Percentiles rank a stretch among this genome's conserved stretches.
Evolutionary conservation across 495 filamentous ascomycete species (phyloP).

Genomic region (Penicillium parvum): DNA sequence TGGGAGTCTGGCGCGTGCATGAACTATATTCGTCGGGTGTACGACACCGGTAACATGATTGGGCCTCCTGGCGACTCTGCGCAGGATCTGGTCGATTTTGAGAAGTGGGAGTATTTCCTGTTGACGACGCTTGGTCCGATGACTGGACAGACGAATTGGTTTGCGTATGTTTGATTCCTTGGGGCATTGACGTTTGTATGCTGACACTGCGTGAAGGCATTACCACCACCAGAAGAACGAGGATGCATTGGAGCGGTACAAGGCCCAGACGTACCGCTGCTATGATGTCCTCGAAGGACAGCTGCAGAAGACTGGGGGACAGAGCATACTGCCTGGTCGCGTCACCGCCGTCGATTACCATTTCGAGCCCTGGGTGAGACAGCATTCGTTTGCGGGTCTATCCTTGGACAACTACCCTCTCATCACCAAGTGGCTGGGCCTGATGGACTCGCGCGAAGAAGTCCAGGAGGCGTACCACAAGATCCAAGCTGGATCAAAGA

Average conservation of each 20-base stretch:
- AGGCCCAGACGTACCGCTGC: constrained; percentile 34
- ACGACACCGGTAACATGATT: constrained; percentile 24
- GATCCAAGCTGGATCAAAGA: constrained; percentile 3
- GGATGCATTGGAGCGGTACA: constrained; percentile 36
- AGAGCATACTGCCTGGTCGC: constrained; percentile 32
- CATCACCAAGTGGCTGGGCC: constrained; percentile 24
- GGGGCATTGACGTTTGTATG: neutral
- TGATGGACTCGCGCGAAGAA: constrained; percentile 25
- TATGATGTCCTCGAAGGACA: constrained; percentile 41
- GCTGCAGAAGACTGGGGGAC: constrained; percentile 33
- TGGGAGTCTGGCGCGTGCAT: constrained; percentile 40
- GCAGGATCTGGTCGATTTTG: constrained; percentile 41
- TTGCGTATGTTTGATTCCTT: constrained; percentile 16
- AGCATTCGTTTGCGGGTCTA: constrained; percentile 36
- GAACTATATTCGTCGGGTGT: constrained; percentile 34
- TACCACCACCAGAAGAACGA: constrained; percentile 34
- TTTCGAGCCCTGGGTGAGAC: constrained; percentile 44
- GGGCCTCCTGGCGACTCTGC: constrained; percentile 26
- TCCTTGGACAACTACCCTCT: constrained; percentile 37
- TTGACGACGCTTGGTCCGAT: constrained; percentile 40
- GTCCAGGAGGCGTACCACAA: constrained; percentile 27
- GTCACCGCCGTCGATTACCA: constrained; percentile 40
- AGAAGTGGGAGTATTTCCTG: constrained; percentile 46
- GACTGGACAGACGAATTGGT: constrained; percentile 43
- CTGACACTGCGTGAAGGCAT: constrained; percentile 12